Evolutionary conservation across 768 basidiomycete species (phyloP), one percentile per base, ranked within the genome.

Genomic region (Pisolithus tinctorius): DNA sequence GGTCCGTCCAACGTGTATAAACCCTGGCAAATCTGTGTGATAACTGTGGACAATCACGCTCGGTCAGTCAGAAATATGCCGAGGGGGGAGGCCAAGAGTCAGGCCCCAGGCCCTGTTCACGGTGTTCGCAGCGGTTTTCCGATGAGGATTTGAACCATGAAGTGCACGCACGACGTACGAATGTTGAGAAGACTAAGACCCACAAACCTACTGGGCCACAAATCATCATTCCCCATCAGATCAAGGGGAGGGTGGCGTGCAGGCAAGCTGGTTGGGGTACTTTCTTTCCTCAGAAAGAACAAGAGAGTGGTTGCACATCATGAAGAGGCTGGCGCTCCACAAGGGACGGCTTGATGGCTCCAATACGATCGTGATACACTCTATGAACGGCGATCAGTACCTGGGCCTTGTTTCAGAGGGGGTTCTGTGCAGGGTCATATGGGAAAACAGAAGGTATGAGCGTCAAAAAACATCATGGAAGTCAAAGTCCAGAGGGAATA

Each of bases 401-500:
- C 23, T 42, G 23, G 39, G 5, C 34, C 34, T 20, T 26, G 9
- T 5, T 38, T 13, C 10, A 16, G n/a, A 42, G 16, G 20, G 20
- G 20, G 9, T 8, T 25, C 41, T 9, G 41, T 14, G 23, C 39
- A 40, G n/a, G 39, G 5, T 9, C 39, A 17, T 40, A 20, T 5
- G 20, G 14, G 20, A 26, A 38, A 20, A 42, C 9, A 42, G 41
- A 42, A 42, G 41, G 20, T 13, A 17, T 9, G 39, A 45, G 44
- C 57, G 39, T 59, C 61, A 51, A 52, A 63, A 34, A 14, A 14
- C 34, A 14, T 13, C 34, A 34, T 14, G 34, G 34, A 34, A 34
- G 34, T 34, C 34, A 34, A 14, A 34, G 13, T 11, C 4, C 5
- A 13, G 11, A 5, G 13, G 34, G 11, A 34, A 14, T 34, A 34